Conservation (phyloP, 805 yeast species). For the Maudiozyma barnettii region DNA sequence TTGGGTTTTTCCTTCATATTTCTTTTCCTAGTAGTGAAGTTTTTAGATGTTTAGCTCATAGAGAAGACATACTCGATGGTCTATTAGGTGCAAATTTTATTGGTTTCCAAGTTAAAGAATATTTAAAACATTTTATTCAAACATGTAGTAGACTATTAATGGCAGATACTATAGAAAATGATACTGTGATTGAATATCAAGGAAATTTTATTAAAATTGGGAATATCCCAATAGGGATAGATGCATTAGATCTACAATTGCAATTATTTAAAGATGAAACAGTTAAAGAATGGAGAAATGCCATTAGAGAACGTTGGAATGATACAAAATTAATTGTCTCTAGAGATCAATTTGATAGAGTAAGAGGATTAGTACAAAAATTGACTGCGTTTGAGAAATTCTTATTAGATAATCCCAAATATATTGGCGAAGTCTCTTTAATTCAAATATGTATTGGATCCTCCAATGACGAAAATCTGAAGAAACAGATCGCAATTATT, state of each 20-base stretch:
- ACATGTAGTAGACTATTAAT: slow-evolving; percentile 77
- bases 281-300: slow-evolving; percentile 54
- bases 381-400: slow-evolving; percentile 78
- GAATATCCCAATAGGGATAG: slow-evolving; percentile 74
- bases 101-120: slow-evolving; percentile 86
- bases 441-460: slow-evolving; percentile 73
- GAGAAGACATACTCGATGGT: slow-evolving; percentile 68
- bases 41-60: slow-evolving; percentile 84
- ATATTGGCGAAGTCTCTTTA: slow-evolving; percentile 58
- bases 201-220: slow-evolving; percentile 48
- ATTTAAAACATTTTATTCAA: slow-evolving; percentile 86
- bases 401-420: slow-evolving; percentile 60
- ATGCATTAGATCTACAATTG: slow-evolving; percentile 45
- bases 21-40: slow-evolving; percentile 95
- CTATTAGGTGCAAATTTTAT: slow-evolving; percentile 82
- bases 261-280: slow-evolving; percentile 38
- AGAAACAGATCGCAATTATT: slow-evolving; percentile 60
- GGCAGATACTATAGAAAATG: slow-evolving; percentile 56
- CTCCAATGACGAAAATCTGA: slow-evolving; percentile 51
- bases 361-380: slow-evolving; percentile 84
- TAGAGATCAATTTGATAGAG: slow-evolving; percentile 78
- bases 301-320: slow-evolving; percentile 74
- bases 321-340: slow-evolving; percentile 62
- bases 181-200: slow-evolving; percentile 42
- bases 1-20: slow-evolving; percentile 87